Percentiles rank a stretch among this genome's conserved stretches.
phyloP scores from a whole-genome alignment of 306 rosid species.

The Quercus robur region DNA sequence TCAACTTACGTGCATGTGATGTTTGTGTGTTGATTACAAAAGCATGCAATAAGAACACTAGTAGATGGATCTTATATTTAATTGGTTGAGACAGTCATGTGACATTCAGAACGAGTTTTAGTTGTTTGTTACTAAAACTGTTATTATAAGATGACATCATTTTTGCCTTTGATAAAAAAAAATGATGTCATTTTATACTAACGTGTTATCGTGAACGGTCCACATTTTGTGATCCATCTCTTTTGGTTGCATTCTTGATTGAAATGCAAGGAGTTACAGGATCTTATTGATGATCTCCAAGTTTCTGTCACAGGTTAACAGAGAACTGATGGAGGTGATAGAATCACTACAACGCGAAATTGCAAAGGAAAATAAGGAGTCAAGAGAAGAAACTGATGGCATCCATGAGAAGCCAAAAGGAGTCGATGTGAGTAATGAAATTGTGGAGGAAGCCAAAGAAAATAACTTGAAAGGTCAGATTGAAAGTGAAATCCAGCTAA shows the following conservation, averaged over 20 bases:
- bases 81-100: neutral
- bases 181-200: neutral
- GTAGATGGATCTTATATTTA: neutral
- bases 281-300: conserved; percentile 6
- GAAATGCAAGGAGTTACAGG: neutral
- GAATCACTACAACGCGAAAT: conserved; percentile 47
- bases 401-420: neutral
- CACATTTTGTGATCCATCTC: neutral
- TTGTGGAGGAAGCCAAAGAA: neutral
- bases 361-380: conserved; percentile 34
- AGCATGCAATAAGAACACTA: neutral
- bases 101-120: no score
- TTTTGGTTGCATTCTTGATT: neutral
- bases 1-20: neutral
- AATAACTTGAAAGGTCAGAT: neutral
- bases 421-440: neutral
- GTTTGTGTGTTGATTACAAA: neutral
- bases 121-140: neutral
- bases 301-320: conserved; percentile 54
- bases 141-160: neutral
- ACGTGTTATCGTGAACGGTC: neutral
- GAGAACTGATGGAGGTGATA: conserved; percentile 52
- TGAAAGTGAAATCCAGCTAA: neutral
- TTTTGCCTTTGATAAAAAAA: neutral
- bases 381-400: neutral